Evolutionary conservation across 371 early-diverging fungal species (phyloP).

Genomic region (Apophysomyces variabilis): DNA sequence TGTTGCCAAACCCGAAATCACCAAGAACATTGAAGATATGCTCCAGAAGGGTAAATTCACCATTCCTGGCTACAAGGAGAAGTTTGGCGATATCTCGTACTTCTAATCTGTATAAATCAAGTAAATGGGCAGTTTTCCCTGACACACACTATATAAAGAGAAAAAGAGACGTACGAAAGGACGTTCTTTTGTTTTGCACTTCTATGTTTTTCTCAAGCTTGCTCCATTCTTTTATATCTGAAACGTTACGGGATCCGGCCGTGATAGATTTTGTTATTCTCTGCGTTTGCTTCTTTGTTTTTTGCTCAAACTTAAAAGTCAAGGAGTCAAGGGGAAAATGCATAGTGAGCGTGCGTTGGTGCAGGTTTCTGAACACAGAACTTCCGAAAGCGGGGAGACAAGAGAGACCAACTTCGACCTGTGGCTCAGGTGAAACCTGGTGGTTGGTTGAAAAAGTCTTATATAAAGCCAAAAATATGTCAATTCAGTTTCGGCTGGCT

Average conservation of each 20-base stretch:
- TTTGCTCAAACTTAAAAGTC: no score
- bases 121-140: conserved; percentile 8
- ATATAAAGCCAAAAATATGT: neutral
- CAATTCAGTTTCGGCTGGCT: neutral
- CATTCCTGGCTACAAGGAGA: conserved; percentile 93
- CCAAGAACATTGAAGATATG: conserved; percentile 86
- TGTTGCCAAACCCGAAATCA: conserved; percentile 91
- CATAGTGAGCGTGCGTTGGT: no score
- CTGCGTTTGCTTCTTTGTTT: no score
- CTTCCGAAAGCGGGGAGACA: no score
- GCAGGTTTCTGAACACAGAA: no score
- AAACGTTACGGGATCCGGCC: no score
- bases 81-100: conserved; percentile 81
- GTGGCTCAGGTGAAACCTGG: conserved; percentile 12
- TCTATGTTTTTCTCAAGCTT: neutral
- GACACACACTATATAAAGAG: neutral
- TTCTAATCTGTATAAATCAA: conserved; percentile 57
- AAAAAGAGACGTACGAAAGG: neutral
- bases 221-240: neutral
- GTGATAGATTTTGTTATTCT: no score
- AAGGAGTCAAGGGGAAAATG: no score
- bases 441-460: neutral
- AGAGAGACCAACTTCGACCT: neutral
- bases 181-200: conserved; percentile 6
- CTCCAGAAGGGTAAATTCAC: conserved; percentile 91